These are phyloP conservation scores for Globisporangium alternatum DNA, from an alignment of 352 stramenopile species.

Conservation along the genomic window DNA sequence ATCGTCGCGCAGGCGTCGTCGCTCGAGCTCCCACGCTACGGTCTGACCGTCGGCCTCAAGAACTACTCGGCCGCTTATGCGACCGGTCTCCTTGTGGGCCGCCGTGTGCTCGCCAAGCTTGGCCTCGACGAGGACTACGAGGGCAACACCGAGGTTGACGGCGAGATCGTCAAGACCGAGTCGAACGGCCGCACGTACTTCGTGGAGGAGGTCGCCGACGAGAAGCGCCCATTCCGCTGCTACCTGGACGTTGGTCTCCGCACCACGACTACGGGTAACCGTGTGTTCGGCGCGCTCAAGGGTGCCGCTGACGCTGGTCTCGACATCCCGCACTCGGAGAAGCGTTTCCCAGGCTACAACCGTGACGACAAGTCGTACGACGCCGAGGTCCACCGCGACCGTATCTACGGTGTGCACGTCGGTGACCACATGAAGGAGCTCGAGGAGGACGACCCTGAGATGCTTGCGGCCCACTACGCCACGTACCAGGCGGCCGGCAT, in stretches of 20 bases:
- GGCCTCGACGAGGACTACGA: constrained; percentile 98
- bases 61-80: constrained; percentile 99
- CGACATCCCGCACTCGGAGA: constrained; percentile 98
- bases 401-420: constrained; percentile 98
- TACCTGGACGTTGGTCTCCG: constrained; percentile 98
- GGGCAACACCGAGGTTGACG: constrained; percentile 96
- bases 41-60: constrained; percentile 96
- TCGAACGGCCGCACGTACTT: constrained; percentile 97
- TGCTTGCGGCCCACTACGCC: constrained; percentile 97
- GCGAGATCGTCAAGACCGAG: constrained; percentile 94
- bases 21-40: constrained; percentile 96
- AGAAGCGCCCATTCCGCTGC: constrained; percentile 97
- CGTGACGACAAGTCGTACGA: constrained; percentile 98
- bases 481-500: constrained; percentile 94
- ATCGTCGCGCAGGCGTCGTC: constrained; percentile 93
- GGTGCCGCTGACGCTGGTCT: constrained; percentile 97
- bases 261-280: constrained; percentile 96
- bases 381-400: constrained; percentile 96
- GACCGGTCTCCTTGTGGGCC: constrained; percentile 93
- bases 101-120: constrained; percentile 97
- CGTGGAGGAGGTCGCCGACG: constrained; percentile 98
- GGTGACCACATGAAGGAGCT: constrained; percentile 99
- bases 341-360: constrained; percentile 99
- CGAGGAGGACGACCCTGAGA: constrained; percentile 98
- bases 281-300: constrained; percentile 99